phyloP scores from a whole-genome alignment of 306 rosid species.

The Echinosophora koreensis region DNA sequence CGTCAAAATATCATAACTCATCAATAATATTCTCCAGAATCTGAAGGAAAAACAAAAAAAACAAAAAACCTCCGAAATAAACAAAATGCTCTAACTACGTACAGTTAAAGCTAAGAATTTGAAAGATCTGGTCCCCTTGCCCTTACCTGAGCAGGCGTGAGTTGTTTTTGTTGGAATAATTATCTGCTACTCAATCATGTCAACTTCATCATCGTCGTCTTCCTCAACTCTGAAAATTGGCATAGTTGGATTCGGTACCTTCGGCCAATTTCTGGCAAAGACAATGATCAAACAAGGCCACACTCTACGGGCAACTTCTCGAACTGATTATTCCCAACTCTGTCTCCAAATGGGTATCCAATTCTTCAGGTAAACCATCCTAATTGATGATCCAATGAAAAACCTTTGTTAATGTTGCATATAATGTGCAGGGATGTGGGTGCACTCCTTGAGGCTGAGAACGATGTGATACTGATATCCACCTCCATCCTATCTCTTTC shows the following conservation, averaged over 20 bases:
- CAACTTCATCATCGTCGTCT: constrained; percentile 5
- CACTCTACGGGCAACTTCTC: constrained; percentile 59
- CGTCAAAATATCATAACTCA: too few species aligned
- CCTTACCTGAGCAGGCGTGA: too few species aligned
- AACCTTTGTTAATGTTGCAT: neutral
- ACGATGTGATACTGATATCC: constrained; percentile 65
- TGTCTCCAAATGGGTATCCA: constrained; percentile 55
- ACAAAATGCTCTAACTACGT: too few species aligned
- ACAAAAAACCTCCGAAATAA: too few species aligned
- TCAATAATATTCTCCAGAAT: too few species aligned
- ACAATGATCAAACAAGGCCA: constrained; percentile 70
- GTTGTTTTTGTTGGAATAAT: too few species aligned
- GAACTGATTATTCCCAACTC: constrained; percentile 55
- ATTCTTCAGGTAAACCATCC: constrained; percentile 53
- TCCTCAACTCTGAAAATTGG: constrained; percentile 58
- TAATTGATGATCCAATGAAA: neutral
- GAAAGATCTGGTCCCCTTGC: too few species aligned
- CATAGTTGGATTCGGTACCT: constrained; percentile 64
- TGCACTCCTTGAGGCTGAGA: constrained; percentile 52
- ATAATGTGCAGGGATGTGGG: constrained; percentile 44
- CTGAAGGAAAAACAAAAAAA: too few species aligned
- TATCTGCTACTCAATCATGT: too few species aligned
- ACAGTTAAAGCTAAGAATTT: too few species aligned
- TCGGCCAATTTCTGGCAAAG: constrained; percentile 64
- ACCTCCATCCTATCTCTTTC: constrained; percentile 67